Conservation (phyloP, 176 grass and related monocot genomes). For the Saccharum spontaneum region DNA sequence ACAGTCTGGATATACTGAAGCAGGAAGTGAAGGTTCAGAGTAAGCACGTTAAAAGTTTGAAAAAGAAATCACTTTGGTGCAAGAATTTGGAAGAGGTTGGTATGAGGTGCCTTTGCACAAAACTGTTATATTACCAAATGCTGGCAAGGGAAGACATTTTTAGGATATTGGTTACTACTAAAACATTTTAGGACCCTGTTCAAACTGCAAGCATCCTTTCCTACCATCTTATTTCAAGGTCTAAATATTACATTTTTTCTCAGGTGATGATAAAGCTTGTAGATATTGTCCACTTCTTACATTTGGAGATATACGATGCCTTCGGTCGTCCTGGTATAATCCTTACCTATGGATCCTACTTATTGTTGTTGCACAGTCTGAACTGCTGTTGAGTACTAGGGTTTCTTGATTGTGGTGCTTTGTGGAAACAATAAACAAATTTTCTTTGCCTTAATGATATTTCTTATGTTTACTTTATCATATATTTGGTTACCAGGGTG, state of each 20-base stretch:
- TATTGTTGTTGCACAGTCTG: constrained; percentile 9
- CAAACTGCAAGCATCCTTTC: constrained; percentile 14
- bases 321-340: constrained; percentile 78
- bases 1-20: constrained; percentile 80
- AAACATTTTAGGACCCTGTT: not conserved
- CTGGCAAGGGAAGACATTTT: constrained; percentile 25
- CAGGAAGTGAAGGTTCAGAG: constrained; percentile 88
- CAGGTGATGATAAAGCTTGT: constrained; percentile 92
- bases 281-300: constrained; percentile 86
- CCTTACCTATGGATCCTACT: constrained; percentile 35
- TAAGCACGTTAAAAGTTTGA: constrained; percentile 87
- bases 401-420: constrained; percentile 30
- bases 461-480: constrained; percentile 24
- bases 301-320: constrained; percentile 72
- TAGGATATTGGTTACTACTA: not conserved
- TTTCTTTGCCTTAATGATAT: constrained; percentile 20
- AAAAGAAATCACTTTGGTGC: constrained; percentile 94
- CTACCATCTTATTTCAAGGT: constrained; percentile 1
- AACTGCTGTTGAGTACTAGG: constrained; percentile 28
- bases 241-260: constrained; percentile 22
- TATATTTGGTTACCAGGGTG: no score
- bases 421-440: not conserved
- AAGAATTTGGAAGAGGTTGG: constrained; percentile 96
- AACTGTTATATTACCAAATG: constrained; percentile 30
- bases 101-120: constrained; percentile 41